Evolutionary conservation across 2,329 filamentous ascomycete genomes (phyloP).

Genomic region (Exophiala spinifera): DNA sequence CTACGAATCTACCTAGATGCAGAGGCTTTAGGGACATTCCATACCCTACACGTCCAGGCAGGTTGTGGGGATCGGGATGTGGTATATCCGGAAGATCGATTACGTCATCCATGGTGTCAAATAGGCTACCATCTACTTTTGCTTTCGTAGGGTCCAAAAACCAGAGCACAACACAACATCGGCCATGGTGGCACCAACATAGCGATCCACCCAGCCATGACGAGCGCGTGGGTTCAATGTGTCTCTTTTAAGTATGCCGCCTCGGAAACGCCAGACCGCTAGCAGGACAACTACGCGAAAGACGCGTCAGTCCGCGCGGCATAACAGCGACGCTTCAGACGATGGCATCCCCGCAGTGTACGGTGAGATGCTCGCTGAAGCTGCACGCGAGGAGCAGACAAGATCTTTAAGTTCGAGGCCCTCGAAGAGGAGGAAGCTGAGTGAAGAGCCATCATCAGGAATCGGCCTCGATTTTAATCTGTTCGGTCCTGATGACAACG

Average conservation of each 20-base stretch:
- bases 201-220: not conserved
- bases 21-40: too few species aligned
- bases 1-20: too few species aligned
- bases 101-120: too few species aligned
- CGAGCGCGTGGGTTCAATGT: not conserved
- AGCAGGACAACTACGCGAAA: conserved; percentile 2
- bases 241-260: conserved; percentile 13
- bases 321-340: conserved; percentile 19
- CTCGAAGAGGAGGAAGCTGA: conserved; percentile 40
- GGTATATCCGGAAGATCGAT: too few species aligned
- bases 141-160: too few species aligned
- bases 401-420: conserved; percentile 33
- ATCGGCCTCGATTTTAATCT: conserved; percentile 20
- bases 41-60: too few species aligned
- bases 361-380: conserved; percentile 39
- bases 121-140: too few species aligned
- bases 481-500: conserved; percentile 9
- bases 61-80: too few species aligned
- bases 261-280: conserved; percentile 5
- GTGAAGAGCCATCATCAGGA: conserved; percentile 30
- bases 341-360: conserved; percentile 39
- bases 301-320: conserved; percentile 24
- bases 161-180: too few species aligned
- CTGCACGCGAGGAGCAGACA: conserved; percentile 34
- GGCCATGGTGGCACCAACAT: too few species aligned